Evolutionary conservation across 176 grass and related monocot species (phyloP).

Genomic region (Musa schizocarpa): DNA sequence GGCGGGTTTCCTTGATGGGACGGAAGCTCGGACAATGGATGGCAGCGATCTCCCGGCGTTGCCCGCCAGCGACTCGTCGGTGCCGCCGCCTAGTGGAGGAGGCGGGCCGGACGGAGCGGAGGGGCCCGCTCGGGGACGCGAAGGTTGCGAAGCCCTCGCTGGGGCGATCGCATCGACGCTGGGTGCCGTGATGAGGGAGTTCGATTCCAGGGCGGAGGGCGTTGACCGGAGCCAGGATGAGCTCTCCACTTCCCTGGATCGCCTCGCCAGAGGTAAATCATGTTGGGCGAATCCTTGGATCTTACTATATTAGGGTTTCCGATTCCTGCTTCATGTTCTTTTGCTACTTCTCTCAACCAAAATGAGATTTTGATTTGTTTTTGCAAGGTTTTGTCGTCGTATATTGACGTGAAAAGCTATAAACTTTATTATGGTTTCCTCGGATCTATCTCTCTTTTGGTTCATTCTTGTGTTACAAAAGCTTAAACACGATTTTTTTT

Average conservation of each 20-base stretch:
- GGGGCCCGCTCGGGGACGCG: not conserved
- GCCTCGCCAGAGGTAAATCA: constrained; percentile 49
- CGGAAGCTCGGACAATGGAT: not conserved
- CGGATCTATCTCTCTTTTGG: no score
- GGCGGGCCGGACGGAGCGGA: not conserved
- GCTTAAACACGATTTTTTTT: no score
- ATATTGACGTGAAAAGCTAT: no score
- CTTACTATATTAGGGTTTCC: not conserved
- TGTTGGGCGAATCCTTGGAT: not conserved
- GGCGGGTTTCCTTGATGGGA: no score
- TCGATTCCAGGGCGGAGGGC: constrained; percentile 35
- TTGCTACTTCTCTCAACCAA: no score
- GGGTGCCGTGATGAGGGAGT: constrained; percentile 54
- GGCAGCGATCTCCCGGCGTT: not conserved
- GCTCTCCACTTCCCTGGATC: constrained; percentile 43
- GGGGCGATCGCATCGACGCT: constrained; percentile 52
- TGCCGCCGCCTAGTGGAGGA: not conserved
- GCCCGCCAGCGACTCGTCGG: not conserved
- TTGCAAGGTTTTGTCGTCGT: no score
- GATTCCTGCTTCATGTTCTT: not conserved
- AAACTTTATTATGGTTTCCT: no score
- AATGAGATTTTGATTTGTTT: no score
- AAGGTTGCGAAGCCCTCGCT: constrained; percentile 45
- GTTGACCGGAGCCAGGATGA: constrained; percentile 64
- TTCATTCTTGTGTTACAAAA: no score